Conservation (phyloP, 2,329 filamentous ascomycete genomes). For the Elsinoe fawcettii region DNA sequence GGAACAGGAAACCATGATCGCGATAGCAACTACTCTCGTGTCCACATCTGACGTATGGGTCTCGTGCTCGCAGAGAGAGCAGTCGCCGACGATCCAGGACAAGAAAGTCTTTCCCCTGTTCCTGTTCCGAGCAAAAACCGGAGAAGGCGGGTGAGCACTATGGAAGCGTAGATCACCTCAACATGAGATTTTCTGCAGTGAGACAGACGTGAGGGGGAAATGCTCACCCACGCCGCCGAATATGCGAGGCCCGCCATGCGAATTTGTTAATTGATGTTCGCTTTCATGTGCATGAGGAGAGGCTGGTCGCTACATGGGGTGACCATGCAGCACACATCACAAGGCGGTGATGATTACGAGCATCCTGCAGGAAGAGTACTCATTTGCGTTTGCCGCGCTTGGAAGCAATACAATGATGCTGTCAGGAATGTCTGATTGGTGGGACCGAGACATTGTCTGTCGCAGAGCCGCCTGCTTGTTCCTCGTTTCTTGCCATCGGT, state of each 20-base stretch:
- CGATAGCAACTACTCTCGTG: not conserved
- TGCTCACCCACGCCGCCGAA: not conserved
- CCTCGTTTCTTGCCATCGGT: not conserved
- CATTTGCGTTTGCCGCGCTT: conserved; percentile 10
- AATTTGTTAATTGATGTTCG: not conserved
- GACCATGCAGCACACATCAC: not conserved
- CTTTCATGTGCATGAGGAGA: not conserved
- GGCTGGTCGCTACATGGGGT: not conserved
- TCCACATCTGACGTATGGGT: conserved; percentile 14
- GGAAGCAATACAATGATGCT: not conserved
- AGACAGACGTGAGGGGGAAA: not conserved
- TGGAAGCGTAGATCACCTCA: conserved; percentile 6
- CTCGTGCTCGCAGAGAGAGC: not conserved
- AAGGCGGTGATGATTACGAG: conserved; percentile 1
- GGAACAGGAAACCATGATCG: conserved; percentile 10
- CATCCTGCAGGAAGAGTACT: not conserved
- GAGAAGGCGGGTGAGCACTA: conserved; percentile 3
- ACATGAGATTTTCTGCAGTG: not conserved
- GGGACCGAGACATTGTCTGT: conserved; percentile 3
- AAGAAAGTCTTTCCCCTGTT: not conserved
- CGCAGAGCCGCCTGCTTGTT: conserved; percentile 7
- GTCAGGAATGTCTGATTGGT: not conserved
- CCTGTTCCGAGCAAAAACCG: not conserved
- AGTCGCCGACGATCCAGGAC: not conserved
- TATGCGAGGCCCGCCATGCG: not conserved